Percentiles rank a stretch among this genome's conserved stretches.
Conservation (phyloP, 805 yeast species). For the Candida gorgasii region DNA sequence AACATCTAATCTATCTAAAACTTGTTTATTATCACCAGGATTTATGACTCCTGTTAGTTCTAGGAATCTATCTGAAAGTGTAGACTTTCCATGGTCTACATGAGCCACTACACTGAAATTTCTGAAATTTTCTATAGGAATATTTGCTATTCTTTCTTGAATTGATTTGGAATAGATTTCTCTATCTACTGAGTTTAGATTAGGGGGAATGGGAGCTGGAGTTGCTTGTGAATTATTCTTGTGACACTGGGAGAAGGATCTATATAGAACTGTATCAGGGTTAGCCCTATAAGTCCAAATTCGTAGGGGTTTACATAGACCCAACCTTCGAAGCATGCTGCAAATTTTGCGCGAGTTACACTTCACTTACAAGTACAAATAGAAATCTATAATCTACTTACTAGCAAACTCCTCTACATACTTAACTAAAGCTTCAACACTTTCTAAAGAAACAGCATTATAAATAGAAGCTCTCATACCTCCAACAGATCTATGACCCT, state of each 20-base stretch:
- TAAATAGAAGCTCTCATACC: conserved; percentile 94
- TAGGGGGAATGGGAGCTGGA: neutral
- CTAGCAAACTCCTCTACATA: conserved; percentile 45
- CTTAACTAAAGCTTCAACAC: conserved; percentile 56
- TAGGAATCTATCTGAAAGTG: conserved; percentile 81
- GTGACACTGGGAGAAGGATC: neutral
- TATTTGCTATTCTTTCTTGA: conserved; percentile 65
- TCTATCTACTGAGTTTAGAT: conserved; percentile 21
- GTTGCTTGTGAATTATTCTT: neutral
- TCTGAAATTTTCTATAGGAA: conserved; percentile 81
- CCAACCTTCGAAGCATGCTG: neutral
- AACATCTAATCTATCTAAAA: conserved; percentile 87
- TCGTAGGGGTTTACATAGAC: too few species aligned
- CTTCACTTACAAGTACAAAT: neutral
- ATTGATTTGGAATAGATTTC: conserved; percentile 33
- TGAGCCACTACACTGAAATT: conserved; percentile 96
- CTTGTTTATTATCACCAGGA: conserved; percentile 75
- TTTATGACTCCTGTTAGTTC: conserved; percentile 89
- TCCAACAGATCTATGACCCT: conserved; percentile 97
- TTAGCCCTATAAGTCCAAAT: too few species aligned
- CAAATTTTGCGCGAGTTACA: neutral
- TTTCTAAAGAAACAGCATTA: conserved; percentile 73
- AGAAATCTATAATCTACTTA: neutral
- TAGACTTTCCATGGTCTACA: conserved; percentile 88
- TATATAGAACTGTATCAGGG: too few species aligned